phyloP scores from a whole-genome alignment of 768 basidiomycete species.

The Tylopilus subfusipes region DNA sequence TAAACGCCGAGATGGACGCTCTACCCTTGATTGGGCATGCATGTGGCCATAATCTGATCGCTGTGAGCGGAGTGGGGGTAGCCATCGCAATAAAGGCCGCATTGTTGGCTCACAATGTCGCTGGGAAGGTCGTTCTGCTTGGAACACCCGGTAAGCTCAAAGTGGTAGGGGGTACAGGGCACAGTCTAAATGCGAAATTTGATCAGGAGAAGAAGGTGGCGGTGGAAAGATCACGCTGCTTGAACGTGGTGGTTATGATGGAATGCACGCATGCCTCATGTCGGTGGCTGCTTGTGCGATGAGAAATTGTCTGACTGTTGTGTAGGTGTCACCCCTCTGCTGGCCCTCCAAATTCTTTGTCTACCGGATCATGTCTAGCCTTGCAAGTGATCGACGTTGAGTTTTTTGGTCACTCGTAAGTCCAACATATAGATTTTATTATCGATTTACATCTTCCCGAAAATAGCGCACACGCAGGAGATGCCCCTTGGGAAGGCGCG shows the following conservation, averaged over 20 bases:
- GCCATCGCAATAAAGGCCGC: conserved; percentile 73
- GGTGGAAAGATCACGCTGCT: conserved; percentile 76
- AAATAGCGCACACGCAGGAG: conserved; percentile 71
- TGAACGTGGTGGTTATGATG: conserved; percentile 71
- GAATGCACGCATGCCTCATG: conserved; percentile 83
- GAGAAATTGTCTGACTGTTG: conserved; percentile 12
- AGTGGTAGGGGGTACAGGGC: not conserved
- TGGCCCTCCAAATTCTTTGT: conserved; percentile 50
- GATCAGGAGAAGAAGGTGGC: conserved; percentile 70
- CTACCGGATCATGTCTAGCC: conserved; percentile 55
- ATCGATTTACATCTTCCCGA: conserved; percentile 4
- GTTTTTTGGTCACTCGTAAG: conserved; percentile 71
- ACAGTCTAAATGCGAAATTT: conserved; percentile 4
- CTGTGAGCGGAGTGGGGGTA: conserved; percentile 69
- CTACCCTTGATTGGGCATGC: conserved; percentile 57
- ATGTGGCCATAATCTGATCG: conserved; percentile 84
- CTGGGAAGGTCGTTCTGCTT: conserved; percentile 68
- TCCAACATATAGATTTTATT: conserved; percentile 4
- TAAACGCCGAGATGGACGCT: conserved; percentile 78
- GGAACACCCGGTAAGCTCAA: conserved; percentile 64
- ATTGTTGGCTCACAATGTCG: conserved; percentile 54
- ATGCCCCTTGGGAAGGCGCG: conserved; percentile 79
- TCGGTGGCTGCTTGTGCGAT: conserved; percentile 25
- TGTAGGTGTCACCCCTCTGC: conserved; percentile 70
- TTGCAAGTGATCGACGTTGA: conserved; percentile 65